phyloP scores from a whole-genome alignment of 805 yeast species.

The Diddensiella caesifluorescens region DNA sequence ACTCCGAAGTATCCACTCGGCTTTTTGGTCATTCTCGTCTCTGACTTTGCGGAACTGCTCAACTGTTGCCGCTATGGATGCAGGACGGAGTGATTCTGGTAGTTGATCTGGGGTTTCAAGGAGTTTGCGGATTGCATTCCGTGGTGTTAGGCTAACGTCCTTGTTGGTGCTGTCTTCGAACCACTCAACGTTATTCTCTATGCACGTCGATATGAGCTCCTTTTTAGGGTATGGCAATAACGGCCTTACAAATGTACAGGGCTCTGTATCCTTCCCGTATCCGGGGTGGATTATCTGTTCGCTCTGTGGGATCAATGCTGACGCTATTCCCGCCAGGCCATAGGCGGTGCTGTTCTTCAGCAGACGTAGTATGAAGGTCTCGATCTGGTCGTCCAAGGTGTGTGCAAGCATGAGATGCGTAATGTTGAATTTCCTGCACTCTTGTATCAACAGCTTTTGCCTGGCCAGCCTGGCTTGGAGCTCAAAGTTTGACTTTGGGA shows the following conservation, averaged over 20 bases:
- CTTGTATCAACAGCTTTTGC: conserved; percentile 39
- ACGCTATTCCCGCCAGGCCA: conserved; percentile 56
- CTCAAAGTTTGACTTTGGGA: conserved; percentile 39
- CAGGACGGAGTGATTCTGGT: conserved; percentile 12
- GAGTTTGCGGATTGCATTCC: conserved; percentile 50
- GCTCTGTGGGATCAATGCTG: conserved; percentile 25
- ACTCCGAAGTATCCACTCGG: conserved; percentile 16
- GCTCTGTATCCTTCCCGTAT: background rate
- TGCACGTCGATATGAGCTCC: conserved; percentile 45
- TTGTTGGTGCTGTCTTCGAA: conserved; percentile 65
- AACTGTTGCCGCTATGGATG: conserved; percentile 14
- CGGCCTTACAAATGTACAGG: conserved; percentile 45
- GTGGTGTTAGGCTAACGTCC: conserved; percentile 46
- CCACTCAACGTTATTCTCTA: conserved; percentile 43
- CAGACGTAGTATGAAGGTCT: conserved; percentile 58
- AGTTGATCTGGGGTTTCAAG: conserved; percentile 2
- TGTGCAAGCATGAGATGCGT: conserved; percentile 56
- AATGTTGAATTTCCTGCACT: conserved; percentile 37
- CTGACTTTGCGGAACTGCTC: conserved; percentile 15
- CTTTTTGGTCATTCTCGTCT: conserved; percentile 21
- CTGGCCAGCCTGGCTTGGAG: conserved; percentile 54
- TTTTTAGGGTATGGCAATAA: conserved; percentile 43
- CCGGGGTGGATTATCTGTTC: background rate
- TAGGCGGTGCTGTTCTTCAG: conserved; percentile 40
- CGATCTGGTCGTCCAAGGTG: conserved; percentile 65